These are phyloP conservation scores for Tetracladium maxilliforme DNA, from an alignment of 2,329 filamentous ascomycete species.

Conservation along the genomic window DNA sequence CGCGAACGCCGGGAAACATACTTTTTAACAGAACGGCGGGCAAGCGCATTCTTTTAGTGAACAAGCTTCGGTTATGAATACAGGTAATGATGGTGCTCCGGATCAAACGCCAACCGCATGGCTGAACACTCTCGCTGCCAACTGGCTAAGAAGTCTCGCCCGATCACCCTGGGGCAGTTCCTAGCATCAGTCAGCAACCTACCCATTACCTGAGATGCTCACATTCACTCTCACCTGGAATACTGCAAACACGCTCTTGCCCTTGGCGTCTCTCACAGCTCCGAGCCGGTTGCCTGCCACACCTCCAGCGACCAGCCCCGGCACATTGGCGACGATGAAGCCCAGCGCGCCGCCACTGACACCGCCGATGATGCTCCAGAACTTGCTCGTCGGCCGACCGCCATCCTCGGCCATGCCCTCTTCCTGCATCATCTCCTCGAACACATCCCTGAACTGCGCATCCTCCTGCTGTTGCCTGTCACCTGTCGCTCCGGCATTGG, in stretches of 20 bases:
- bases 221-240: slow-evolving; percentile 45
- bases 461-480: slow-evolving; percentile 43
- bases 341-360: slow-evolving; percentile 80
- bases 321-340: slow-evolving; percentile 89
- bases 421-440: slow-evolving; percentile 83
- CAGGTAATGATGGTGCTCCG: slow-evolving; percentile 19
- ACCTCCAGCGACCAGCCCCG: slow-evolving; percentile 75
- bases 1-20: no score
- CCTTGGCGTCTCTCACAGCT: slow-evolving; percentile 73
- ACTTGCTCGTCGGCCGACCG: slow-evolving; percentile 50
- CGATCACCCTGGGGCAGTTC: slow-evolving; percentile 75
- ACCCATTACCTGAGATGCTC: background rate
- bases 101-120: slow-evolving; percentile 52
- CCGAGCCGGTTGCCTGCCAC: slow-evolving; percentile 90
- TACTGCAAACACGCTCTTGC: slow-evolving; percentile 89
- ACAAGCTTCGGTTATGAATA: no score
- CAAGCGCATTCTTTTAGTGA: no score
- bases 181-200: slow-evolving; percentile 19
- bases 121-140: slow-evolving; percentile 78
- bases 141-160: slow-evolving; percentile 63
- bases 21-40: no score
- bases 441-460: slow-evolving; percentile 75
- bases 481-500: slow-evolving; percentile 20
- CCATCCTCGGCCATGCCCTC: slow-evolving; percentile 66
- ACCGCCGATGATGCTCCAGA: slow-evolving; percentile 80